Base-by-base conservation (phyloP, 2,329 filamentous ascomycete genomes). In the Didymella segeticola region DNA sequence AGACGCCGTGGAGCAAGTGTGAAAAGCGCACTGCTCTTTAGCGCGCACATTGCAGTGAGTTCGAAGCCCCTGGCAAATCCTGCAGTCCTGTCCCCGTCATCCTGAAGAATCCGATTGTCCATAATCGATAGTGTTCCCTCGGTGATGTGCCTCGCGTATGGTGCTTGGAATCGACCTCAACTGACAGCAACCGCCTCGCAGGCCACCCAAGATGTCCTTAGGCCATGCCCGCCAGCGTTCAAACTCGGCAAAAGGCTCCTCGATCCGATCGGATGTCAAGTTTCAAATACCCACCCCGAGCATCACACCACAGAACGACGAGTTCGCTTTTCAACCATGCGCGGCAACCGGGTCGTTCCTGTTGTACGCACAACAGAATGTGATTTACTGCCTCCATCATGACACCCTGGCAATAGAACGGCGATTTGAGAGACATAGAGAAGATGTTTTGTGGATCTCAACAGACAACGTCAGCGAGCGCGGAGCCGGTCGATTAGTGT, bases 401-500 rank as follows among this genome's bases (percentile, higher is more conserved):
- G 93, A 98, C 71, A 96, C 90, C 3, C 79, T 99, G 48, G 90
- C 89, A 15, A 88, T 98, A 62, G 93, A 98, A 69, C 83, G 92
- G 56, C 85, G 89, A 15, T 98, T 98, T 71, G 86, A 89, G 23
- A 84, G 87, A 54, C 95, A 99, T 73, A 83, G 85, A 27, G 90
- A 96, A 59, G 88, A 96, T 62, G 87, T 99, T 25, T 83, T 88
- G 49, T 83, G 96, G 68, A 86, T 99, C 48, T 88, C 89, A 1
- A 92, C 96, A 47, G 95, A 99, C 74, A 98, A 93, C 70, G 86
- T 90, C 50, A 97, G 93, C 74, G 93, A 97, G 63, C 80, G 86
- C 56, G 93, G 93, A 3, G 88, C 89, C 1, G 95, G 93, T 23
- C 83, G 93, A 59, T 78, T 96, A 56, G 92, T 96, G 2, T 91